These are phyloP conservation scores for Physcomitrium patens DNA, from an alignment of 225 moss, liverwort and hornwort genomes.

Conservation along the genomic window DNA sequence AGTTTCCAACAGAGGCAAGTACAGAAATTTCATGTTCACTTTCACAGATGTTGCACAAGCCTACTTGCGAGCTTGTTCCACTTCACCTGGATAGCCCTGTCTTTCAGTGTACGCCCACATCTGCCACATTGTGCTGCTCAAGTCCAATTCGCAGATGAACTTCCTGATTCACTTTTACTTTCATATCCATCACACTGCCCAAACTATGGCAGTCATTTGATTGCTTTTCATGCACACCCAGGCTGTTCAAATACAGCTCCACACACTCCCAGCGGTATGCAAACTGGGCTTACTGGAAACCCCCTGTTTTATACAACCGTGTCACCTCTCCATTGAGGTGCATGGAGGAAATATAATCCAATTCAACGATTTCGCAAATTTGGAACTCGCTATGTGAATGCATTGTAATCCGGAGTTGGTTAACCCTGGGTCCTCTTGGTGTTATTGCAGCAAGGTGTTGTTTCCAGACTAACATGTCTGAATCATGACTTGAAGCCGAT, in stretches of 20 bases:
- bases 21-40: no score
- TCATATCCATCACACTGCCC: not conserved
- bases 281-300: not conserved
- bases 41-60: no score
- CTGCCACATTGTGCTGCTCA: not conserved
- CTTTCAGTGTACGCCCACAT: not conserved
- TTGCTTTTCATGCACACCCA: not conserved
- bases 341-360: not conserved
- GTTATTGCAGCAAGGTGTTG: no score
- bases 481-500: no score
- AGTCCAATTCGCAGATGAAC: slow-evolving; percentile 1
- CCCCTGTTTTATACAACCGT: not conserved
- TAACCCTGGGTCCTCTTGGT: no score
- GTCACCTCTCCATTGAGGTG: not conserved
- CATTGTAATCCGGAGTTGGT: not conserved
- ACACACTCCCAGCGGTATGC: not conserved
- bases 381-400: not conserved
- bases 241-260: not conserved
- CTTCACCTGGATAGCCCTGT: no score
- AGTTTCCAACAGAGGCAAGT: no score
- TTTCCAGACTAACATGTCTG: no score
- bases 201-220: not conserved
- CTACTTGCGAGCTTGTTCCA: no score
- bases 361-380: not conserved
- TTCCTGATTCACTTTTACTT: not conserved